Evolutionary conservation across 148 eudicot species (phyloP).

Genomic region (Rhododendron griersonianum): DNA sequence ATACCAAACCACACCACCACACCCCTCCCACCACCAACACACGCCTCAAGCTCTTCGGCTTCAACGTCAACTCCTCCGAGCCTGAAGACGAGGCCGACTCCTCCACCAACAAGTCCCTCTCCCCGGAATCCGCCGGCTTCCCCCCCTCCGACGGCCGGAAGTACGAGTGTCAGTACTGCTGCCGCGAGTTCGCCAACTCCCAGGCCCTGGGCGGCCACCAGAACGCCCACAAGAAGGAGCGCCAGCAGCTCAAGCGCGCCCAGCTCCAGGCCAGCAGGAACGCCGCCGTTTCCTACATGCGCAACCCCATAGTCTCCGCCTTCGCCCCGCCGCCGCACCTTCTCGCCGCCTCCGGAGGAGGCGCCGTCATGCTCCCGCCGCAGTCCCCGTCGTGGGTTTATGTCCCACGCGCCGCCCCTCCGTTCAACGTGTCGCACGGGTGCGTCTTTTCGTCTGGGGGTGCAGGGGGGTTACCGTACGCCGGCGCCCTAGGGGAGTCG

Average conservation of each 20-base stretch:
- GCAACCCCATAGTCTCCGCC: conserved; percentile 70
- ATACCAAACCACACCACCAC: conserved; percentile 23
- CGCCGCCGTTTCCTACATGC: conserved; percentile 63
- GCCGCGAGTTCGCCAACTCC: conserved; percentile 81
- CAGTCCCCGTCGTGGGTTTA: conserved; percentile 55
- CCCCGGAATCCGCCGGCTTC: conserved; percentile 29
- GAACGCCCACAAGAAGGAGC: conserved; percentile 88
- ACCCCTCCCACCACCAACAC: conserved; percentile 4
- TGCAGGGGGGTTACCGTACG: conserved; percentile 32
- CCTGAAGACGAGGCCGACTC: conserved; percentile 30
- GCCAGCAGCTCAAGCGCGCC: conserved; percentile 81
- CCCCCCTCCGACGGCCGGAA: conserved; percentile 45
- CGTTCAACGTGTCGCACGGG: conserved; percentile 67
- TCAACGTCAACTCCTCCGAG: conserved; percentile 57
- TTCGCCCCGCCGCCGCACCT: conserved; percentile 76
- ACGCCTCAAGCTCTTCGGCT: conserved; percentile 72
- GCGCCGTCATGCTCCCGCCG: conserved; percentile 16
- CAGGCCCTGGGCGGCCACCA: conserved; percentile 96
- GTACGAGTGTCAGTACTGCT: conserved; percentile 89
- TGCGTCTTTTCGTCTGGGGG: conserved; percentile 45
- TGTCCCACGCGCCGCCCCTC: conserved; percentile 55
- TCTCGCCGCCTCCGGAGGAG: conserved; percentile 24
- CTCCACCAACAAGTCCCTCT: conserved; percentile 25
- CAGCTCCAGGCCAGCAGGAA: conserved; percentile 70
- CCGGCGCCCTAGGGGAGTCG: conserved; percentile 33